Evolutionary conservation across 139 green algal genomes (phyloP), one percentile per base, ranked within the genome.

Genomic region (Auxenochlorella pyrenoidosa): DNA sequence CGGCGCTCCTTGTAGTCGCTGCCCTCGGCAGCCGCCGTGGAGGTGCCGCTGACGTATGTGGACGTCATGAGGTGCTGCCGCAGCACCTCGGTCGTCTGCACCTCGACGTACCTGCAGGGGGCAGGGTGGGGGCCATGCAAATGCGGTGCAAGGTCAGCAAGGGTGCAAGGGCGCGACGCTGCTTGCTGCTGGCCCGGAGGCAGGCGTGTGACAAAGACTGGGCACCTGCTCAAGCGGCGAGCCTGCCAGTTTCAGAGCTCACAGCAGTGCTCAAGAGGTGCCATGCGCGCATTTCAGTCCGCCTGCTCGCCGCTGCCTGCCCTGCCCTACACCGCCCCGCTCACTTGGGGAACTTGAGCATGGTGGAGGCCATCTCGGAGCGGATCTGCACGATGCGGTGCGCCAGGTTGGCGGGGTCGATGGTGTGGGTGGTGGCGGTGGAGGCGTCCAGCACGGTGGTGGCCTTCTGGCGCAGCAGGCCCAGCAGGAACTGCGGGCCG

Each of bases 381-480:
- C 87, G 79, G 47, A 90, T 90, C 34, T 88, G 82, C 2, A 90
- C 51, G 60, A 90, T 68, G 54, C 87, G 71, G 72, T 90, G 87
- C 44, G 87, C 87, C 71, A 90, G 81, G 60, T 90, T 90, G 59
- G 85, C 80, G 13, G 87, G 87, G 75, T 90, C 87, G 22, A 90
- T 83, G n/a, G 43, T 83, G 83, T 88, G 87, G 28, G 36, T 44
- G 28, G 83, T 84, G 60, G 51, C 36, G 38, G 82, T 88, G 43
- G 36, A 44, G 15, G 28, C 58, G 51, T 90, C 87, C 38, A 43
- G 47, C 58, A 90, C 75, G 22, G 71, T 65, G 47, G 32, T 60
- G 68, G 43, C 41, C 19, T 66, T 66, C 60, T 71, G 36, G 26
- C 36, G 43, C 34, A 85, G 32, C 63, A 85, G 41, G 26, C 43